phyloP scores from a whole-genome alignment of 768 basidiomycete species.

The Gelatoporia subvermispora region DNA sequence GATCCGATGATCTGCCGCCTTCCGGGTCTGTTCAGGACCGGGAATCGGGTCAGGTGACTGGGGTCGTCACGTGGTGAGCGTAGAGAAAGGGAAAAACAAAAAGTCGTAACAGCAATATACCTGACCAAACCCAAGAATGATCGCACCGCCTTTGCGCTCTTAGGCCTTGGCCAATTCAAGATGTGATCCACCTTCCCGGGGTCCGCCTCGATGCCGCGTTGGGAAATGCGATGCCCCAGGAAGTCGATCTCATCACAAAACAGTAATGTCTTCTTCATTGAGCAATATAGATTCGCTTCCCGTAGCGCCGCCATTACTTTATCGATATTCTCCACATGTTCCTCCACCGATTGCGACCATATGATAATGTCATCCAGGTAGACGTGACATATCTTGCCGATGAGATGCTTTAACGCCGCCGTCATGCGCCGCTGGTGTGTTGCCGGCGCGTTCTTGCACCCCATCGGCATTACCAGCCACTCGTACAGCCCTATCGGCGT shows the following conservation, averaged over 20 bases:
- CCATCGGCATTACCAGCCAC: conserved; percentile 39
- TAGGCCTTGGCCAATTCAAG: conserved; percentile 27
- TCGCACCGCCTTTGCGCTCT: conserved; percentile 10
- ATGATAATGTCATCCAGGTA: conserved; percentile 45
- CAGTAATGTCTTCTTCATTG: conserved; percentile 23
- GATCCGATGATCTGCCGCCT: too few species aligned
- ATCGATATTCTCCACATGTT: conserved; percentile 18
- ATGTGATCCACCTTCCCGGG: conserved; percentile 24
- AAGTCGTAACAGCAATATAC: too few species aligned
- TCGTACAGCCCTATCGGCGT: conserved; percentile 37
- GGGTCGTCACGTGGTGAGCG: too few species aligned
- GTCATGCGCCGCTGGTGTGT: conserved; percentile 29
- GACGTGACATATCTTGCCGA: conserved; percentile 39
- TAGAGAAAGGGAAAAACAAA: too few species aligned
- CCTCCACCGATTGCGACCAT: conserved; percentile 32
- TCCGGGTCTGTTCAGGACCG: too few species aligned
- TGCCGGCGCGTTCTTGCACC: conserved; percentile 28
- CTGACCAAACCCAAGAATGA: conserved; percentile 17
- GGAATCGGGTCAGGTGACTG: too few species aligned
- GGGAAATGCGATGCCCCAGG: conserved; percentile 29
- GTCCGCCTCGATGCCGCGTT: conserved; percentile 24
- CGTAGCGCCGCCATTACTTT: conserved; percentile 16
- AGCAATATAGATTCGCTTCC: conserved; percentile 19
- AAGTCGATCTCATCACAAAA: conserved; percentile 25
- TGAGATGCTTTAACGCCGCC: conserved; percentile 22